A percentile compares a stretch with the other conserved stretches of the same genome.
These are phyloP conservation scores for Delphinella strobiligena DNA, from an alignment of 2,329 filamentous ascomycete genomes.

Conservation along the genomic window DNA sequence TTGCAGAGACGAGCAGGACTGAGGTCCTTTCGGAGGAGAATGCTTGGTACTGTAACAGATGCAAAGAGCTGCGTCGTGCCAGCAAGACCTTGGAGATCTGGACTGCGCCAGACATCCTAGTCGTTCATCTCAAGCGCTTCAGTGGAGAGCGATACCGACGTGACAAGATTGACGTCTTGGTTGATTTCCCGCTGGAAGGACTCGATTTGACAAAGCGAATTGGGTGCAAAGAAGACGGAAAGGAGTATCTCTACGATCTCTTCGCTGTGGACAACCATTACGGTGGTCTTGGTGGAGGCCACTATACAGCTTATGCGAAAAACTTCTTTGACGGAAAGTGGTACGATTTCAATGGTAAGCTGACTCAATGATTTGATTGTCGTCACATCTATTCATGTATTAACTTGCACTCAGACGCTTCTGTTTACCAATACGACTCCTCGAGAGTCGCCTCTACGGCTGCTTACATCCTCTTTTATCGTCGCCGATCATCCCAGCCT, in stretches of 20 bases:
- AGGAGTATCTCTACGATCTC: constrained; percentile 77
- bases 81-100: constrained; percentile 96
- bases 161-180: constrained; percentile 82
- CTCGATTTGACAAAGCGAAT: constrained; percentile 74
- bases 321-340: constrained; percentile 82
- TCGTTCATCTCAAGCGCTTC: constrained; percentile 92
- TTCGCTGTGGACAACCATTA: constrained; percentile 95
- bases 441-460: constrained; percentile 56
- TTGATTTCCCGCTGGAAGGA: constrained; percentile 83
- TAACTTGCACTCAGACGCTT: constrained; percentile 46
- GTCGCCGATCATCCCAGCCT: constrained; percentile 62
- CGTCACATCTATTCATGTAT: neutral
- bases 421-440: constrained; percentile 51
- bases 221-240: constrained; percentile 66
- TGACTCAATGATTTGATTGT: neutral
- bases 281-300: constrained; percentile 82
- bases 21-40: constrained; percentile 92
- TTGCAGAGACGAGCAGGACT: constrained; percentile 88
- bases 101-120: constrained; percentile 90
- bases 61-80: constrained; percentile 84
- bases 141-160: constrained; percentile 70
- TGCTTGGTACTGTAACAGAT: constrained; percentile 93
- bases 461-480: constrained; percentile 93
- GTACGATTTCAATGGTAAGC: constrained; percentile 93
- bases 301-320: constrained; percentile 90